Evolutionary conservation across 352 stramenopile genomes (phyloP).

Genomic region (Pythium oligandrum): DNA sequence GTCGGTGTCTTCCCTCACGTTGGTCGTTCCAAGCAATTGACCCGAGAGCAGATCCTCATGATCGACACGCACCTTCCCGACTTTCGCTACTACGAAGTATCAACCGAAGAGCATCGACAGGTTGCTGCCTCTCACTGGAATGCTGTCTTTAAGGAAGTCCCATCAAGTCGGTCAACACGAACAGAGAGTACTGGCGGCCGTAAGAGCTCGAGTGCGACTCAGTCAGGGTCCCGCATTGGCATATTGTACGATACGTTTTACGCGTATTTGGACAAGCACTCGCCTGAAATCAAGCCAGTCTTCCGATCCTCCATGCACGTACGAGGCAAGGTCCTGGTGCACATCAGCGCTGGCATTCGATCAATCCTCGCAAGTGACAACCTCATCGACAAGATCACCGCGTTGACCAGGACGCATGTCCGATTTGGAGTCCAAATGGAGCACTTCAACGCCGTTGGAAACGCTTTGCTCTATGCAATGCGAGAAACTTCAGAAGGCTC

Average conservation of each 20-base stretch:
- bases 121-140: too few relatives aligned
- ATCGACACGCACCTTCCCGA: too few relatives aligned
- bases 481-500: conserved; percentile 29
- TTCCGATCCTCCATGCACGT: conserved; percentile 52
- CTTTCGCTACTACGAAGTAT: too few relatives aligned
- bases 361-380: conserved; percentile 34
- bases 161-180: too few relatives aligned
- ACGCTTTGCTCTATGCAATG: conserved; percentile 80
- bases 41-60: too few relatives aligned
- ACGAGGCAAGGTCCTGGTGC: conserved; percentile 81
- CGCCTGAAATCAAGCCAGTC: conserved; percentile 35
- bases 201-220: conserved; percentile 9
- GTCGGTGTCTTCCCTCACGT: too few relatives aligned
- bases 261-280: conserved; percentile 35
- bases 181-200: neutral
- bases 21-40: too few relatives aligned
- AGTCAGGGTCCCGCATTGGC: conserved; percentile 16
- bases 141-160: too few relatives aligned
- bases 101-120: too few relatives aligned
- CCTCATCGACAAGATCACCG: conserved; percentile 64
- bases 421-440: conserved; percentile 82
- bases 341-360: conserved; percentile 74
- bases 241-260: conserved; percentile 48
- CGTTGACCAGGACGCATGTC: conserved; percentile 67
- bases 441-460: conserved; percentile 86